These are phyloP conservation scores for Nicotiana knightiana DNA, from an alignment of 257 asterid genomes.

Conservation along the genomic window DNA sequence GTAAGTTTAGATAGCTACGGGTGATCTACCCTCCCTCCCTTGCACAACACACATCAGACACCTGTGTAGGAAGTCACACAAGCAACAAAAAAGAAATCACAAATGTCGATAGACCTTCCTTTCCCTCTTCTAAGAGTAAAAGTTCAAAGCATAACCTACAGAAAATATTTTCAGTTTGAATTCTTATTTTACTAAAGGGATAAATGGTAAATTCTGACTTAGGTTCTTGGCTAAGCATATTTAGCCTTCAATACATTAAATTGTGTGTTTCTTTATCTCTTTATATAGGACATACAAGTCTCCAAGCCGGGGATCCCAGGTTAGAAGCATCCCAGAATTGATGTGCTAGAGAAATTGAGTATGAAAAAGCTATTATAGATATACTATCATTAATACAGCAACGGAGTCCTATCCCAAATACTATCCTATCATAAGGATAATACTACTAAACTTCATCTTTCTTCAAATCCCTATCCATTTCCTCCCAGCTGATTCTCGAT, in stretches of 20 bases:
- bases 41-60: constrained; percentile 46
- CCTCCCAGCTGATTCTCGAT: not conserved
- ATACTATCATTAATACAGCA: not conserved
- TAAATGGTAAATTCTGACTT: not conserved
- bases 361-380: not conserved
- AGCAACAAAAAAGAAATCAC: not conserved
- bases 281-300: too few species aligned
- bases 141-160: not conserved
- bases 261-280: not conserved
- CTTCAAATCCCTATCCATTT: not conserved
- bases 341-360: too few species aligned
- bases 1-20: not conserved
- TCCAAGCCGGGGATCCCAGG: too few species aligned
- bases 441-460: not conserved
- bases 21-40: not conserved
- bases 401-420: not conserved
- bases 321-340: too few species aligned
- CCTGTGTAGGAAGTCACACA: constrained; percentile 40
- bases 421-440: not conserved
- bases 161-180: not conserved
- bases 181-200: not conserved
- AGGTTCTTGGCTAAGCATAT: not conserved
- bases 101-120: not conserved
- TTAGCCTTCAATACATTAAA: not conserved
- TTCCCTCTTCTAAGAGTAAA: not conserved